Conservation (phyloP, 2,329 filamentous ascomycete species). For the Xylariales sp. region DNA sequence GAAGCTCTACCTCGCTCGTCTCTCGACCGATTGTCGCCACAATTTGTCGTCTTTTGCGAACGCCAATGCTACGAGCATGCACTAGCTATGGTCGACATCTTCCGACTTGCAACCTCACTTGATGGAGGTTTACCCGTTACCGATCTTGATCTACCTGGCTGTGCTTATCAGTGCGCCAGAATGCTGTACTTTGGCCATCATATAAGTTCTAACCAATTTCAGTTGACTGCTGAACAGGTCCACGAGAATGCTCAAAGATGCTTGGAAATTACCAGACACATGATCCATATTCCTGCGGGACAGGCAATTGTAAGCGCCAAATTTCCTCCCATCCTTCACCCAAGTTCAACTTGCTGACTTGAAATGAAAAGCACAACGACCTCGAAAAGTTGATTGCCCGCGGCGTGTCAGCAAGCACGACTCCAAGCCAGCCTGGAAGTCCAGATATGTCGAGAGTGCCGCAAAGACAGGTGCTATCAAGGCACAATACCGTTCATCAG, state of each 20-base stretch:
- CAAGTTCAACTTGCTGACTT: slow-evolving; percentile 10
- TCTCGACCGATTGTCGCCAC: slow-evolving; percentile 41
- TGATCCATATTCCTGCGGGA: slow-evolving; percentile 46
- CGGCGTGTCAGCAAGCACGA: slow-evolving; percentile 30
- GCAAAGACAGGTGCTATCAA: slow-evolving; percentile 19
- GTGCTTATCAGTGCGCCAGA: slow-evolving; percentile 50
- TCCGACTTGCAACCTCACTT: slow-evolving; percentile 45
- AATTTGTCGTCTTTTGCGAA: slow-evolving; percentile 45
- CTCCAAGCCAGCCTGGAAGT: slow-evolving; percentile 24
- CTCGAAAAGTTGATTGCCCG: slow-evolving; percentile 47
- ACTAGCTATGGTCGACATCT: slow-evolving; percentile 51
- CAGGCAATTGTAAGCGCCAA: slow-evolving; percentile 37
- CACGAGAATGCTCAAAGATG: slow-evolving; percentile 47
- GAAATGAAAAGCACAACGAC: slow-evolving; percentile 32
- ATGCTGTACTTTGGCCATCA: slow-evolving; percentile 49
- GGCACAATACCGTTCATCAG: slow-evolving; percentile 21
- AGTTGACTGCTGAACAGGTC: slow-evolving; percentile 40
- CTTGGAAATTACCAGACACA: slow-evolving; percentile 44
- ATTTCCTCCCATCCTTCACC: not conserved
- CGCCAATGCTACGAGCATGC: slow-evolving; percentile 50
- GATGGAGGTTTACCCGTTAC: slow-evolving; percentile 46
- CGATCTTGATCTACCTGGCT: slow-evolving; percentile 51
- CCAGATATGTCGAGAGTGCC: slow-evolving; percentile 17
- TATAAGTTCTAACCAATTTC: slow-evolving; percentile 36
- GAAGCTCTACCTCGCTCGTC: slow-evolving; percentile 42